A percentile compares a stretch with the other conserved stretches of the same genome.
phyloP scores from a whole-genome alignment of 78 protist genomes.

The Dictyostelium brefeldianum region DNA sequence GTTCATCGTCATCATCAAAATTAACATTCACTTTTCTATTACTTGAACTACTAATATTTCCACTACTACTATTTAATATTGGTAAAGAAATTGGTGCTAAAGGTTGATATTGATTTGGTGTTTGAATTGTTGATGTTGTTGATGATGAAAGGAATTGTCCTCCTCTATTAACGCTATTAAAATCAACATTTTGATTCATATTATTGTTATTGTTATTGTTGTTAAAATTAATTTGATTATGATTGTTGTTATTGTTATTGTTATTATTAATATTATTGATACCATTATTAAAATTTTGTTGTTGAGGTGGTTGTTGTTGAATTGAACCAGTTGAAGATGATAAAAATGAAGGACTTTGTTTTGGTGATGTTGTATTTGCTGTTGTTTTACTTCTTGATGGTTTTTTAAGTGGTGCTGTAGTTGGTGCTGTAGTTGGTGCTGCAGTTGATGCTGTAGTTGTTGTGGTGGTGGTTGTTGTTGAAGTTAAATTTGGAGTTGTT shows the following conservation, averaged over 20 bases:
- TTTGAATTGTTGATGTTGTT: background rate
- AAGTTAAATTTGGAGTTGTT: background rate
- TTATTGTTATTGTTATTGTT: background rate
- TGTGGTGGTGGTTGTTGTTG: constrained; percentile 11
- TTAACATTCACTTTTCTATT: background rate
- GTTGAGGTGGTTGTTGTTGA: background rate
- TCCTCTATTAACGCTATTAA: background rate
- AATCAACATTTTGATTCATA: background rate
- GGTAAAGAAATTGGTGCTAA: constrained; percentile 23
- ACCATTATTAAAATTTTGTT: background rate
- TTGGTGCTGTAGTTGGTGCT: background rate
- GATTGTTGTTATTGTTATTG: background rate
- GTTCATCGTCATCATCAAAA: no score
- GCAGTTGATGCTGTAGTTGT: constrained; percentile 31
- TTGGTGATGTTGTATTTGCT: constrained; percentile 41
- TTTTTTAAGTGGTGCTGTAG: constrained; percentile 23
- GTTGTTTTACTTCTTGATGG: constrained; percentile 34
- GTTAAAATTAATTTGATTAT: background rate
- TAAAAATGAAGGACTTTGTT: constrained; percentile 45
- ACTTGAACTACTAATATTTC: background rate
- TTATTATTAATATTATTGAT: background rate
- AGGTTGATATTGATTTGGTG: background rate
- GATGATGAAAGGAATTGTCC: constrained; percentile 6
- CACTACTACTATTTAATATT: background rate
- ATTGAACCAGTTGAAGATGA: constrained; percentile 48